These are phyloP conservation scores for Sungouiozyma ichnusensis DNA, from an alignment of 805 yeast species.

Conservation along the genomic window DNA sequence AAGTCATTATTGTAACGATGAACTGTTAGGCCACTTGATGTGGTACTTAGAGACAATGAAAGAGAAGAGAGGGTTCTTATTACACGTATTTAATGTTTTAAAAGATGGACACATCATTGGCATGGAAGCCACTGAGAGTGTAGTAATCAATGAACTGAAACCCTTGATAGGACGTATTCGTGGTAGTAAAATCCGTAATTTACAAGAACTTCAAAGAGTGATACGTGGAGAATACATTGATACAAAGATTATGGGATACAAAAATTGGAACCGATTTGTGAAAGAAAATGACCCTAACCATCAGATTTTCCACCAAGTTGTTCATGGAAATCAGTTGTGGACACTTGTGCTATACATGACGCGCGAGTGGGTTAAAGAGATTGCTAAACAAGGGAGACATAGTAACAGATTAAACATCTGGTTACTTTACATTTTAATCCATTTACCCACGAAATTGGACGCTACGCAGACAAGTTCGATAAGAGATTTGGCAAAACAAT, in stretches of 20 bases:
- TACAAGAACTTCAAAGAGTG: constrained; percentile 11
- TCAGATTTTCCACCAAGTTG: constrained; percentile 9
- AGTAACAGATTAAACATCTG: constrained; percentile 12
- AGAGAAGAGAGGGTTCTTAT: constrained; percentile 7
- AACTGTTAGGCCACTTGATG: constrained; percentile 13
- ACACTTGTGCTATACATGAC: constrained; percentile 18
- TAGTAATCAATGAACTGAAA: constrained; percentile 9
- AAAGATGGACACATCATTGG: constrained; percentile 5
- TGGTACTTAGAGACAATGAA: constrained; percentile 7
- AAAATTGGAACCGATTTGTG: constrained; percentile 22
- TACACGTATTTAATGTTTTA: constrained; percentile 12
- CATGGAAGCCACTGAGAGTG: background rate
- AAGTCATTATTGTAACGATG: constrained; percentile 13
- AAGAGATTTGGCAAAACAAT: constrained; percentile 24
- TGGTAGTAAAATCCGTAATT: constrained; percentile 7
- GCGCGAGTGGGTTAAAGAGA: constrained; percentile 19
- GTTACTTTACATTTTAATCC: constrained; percentile 20
- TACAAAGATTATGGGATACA: constrained; percentile 16
- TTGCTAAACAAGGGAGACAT: constrained; percentile 9
- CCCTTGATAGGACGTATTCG: constrained; percentile 7
- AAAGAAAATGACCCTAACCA: constrained; percentile 21
- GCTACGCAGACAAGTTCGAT: constrained; percentile 20
- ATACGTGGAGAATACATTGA: constrained; percentile 6
- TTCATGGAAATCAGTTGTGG: constrained; percentile 16
- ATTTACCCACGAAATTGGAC: constrained; percentile 17